Evolutionary conservation across 106 monocot genomes (phyloP), one percentile per base, ranked within the genome.

Genomic region (Xerophyta viscosa): DNA sequence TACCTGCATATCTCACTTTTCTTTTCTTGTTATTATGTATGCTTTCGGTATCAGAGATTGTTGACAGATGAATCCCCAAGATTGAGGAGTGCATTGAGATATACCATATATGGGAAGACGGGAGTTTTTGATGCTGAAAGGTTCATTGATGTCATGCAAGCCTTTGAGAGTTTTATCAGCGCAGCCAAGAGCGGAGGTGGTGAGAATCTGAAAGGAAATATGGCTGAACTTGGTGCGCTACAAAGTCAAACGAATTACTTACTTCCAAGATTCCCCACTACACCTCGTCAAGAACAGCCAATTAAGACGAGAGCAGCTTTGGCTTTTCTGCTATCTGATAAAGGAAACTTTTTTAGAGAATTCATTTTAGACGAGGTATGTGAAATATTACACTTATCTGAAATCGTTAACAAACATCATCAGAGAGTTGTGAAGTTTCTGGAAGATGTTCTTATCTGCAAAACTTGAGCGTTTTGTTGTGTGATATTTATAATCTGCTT

Each of bases 141-240:
- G 68, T 96, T 96, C 52, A 96, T 96, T 41, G 96, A 96, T 76
- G 85, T 96, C 13, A 96, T 96, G 96, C 96, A 86, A 82, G 96
- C 96, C 39, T 96, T 96, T 64, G 96, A 96, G 50, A 96, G 69
- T 69, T 96, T 96, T 27, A 79, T 96, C 30, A 70, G 53, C 41
- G 96, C 96, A 37, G 96, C 96, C 58, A 96, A 89, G 74, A 96
- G 96, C 66, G 96, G 96, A 20, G 96, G 96, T 28, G 96, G 96
- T 7, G 96, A 96, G 58, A 53, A 57, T 6, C 50, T 89, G 43
- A 85, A 96, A 30, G 89, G 96, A 46, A 75, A 69, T 56, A 96
- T 96, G 96, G 96, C 89, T 61, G 78, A 56, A 50, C 85, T 96
- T 31, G 85, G 76, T 25, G 57, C 53, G 57, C 44, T 76, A 37